These are phyloP conservation scores for Penicillium sclerotigenum DNA, from an alignment of 2,329 filamentous ascomycete genomes.

Conservation along the genomic window DNA sequence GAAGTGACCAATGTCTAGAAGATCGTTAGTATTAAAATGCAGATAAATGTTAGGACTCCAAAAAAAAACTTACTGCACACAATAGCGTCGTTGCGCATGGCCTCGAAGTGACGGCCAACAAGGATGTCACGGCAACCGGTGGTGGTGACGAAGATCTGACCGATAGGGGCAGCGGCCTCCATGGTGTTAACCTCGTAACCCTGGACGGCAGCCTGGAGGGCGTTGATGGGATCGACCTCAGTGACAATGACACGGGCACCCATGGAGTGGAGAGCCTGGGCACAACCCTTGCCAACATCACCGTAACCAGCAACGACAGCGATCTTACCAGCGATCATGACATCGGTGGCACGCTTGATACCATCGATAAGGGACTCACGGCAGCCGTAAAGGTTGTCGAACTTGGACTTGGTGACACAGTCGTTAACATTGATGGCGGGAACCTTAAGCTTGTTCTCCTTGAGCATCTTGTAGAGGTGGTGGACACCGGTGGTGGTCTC, in stretches of 20 bases:
- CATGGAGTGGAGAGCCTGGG: conserved; percentile 93
- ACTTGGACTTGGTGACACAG: conserved; percentile 99
- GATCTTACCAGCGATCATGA: conserved; percentile 99
- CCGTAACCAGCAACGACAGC: conserved; percentile 96
- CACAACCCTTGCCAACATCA: conserved; percentile 99
- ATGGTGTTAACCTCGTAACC: conserved; percentile 97
- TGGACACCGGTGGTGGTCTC: conserved; percentile 99
- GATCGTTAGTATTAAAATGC: background rate
- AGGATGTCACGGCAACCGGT: conserved; percentile 99
- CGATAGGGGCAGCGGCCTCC: conserved; percentile 84
- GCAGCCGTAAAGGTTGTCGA: conserved; percentile 99
- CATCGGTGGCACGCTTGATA: conserved; percentile 99
- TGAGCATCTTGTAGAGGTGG: conserved; percentile 98
- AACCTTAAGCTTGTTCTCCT: conserved; percentile 82
- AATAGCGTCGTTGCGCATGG: conserved; percentile 95
- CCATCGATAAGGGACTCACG: conserved; percentile 97
- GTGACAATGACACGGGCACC: conserved; percentile 95
- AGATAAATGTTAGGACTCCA: too few species aligned
- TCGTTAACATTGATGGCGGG: conserved; percentile 99
- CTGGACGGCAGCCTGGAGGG: conserved; percentile 95
- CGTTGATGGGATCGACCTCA: conserved; percentile 99
- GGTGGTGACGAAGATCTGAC: conserved; percentile 99
- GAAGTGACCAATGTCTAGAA: conserved; percentile 87
- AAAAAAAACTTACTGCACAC: conserved; percentile 69
- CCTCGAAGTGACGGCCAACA: conserved; percentile 85